Base-by-base conservation (phyloP, 2,329 filamentous ascomycete species). In the Pseudopyrenochaeta lycopersici region DNA sequence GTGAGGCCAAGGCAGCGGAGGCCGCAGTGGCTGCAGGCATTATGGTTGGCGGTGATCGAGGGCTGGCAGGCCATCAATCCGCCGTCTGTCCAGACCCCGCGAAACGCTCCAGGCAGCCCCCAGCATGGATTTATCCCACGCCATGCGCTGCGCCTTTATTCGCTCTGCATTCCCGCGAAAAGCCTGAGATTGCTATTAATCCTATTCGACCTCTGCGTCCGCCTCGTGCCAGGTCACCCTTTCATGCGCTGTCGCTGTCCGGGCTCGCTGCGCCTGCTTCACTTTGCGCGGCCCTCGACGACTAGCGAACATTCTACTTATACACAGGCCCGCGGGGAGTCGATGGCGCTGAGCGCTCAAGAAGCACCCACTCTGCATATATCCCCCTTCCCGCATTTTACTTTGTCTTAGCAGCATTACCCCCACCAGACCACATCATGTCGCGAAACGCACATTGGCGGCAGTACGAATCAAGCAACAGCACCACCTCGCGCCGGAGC, bases 381-480 rank as follows among this genome's bases (percentile, higher is more conserved):
- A n/a, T 39, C 43, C 47, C 47, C 32, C 49, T 21, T 12, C 30
- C 14, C 27, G 36, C 31, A 50, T 17, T 23, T 33, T 21, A 21
- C 47, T 49, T 44, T 53, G 58, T 55, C 43, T 45, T 52, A 61
- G 52, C 29, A 43, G 46, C 49, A 50, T 52, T 35, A 46, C 39
- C 44, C 46, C 49, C 36, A 56, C 44, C 61, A 9, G 23, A 63
- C 29, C 55, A 49, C 52, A 65, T 40, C 57, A 75, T 75, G 73
- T 63, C 73, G 38, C 71, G 62, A 27, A 67, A 62, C 52, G 61
- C 66, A 46, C 68, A 74, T 51, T 72, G 70, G 68, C 63, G 65
- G 45, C 68, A 68, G 51, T 56, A 70, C 40, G 62, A 71, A 49
- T 70, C 71, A n/a, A 72, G 70, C 54, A 60, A 69, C 52, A 72